Base-by-base conservation (phyloP, 176 grass and related monocot genomes). In the Tuctoria greenei region DNA sequence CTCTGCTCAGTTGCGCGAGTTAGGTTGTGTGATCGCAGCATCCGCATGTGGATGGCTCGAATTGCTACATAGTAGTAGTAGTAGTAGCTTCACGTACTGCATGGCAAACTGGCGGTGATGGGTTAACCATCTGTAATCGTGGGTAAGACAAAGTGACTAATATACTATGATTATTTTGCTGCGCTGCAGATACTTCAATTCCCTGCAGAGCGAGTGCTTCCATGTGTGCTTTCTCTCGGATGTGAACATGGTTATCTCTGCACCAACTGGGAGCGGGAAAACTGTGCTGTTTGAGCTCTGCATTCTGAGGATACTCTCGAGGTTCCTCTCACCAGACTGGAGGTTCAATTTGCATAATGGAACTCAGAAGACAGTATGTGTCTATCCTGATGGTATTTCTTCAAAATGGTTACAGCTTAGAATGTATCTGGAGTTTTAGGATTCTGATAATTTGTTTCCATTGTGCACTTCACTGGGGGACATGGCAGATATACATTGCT, bases 271-370 rank as follows among this genome's bases (percentile, higher is more conserved):
- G 50, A 97, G 95, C 50, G 95, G 95, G 15, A 97, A 97, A 73
- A 97, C 95, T 6, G 91, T 89, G 68, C 83, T 97, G 16, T 97
- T 97, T 72, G 86, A 97, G 79, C 95, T 97, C 64, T 97, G 91
- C 79, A 93, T 97, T 79, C 62, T 97, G 62, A 85, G 95, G 79
- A 86, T 92, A 66, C 79, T 97, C 73, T 97, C 86, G 1, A 89
- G 86, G 71, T 97, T 93, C 76, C 86, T 97, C 69, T 89, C 86
- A 66, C 66, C 75, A 68, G 91, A 97, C 18, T 85, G 76, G 51
- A 93, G 83, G 52, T 93, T 97, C 74, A 85, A 78, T 84, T 78
- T 89, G 65, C 43, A 81, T 7, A 88, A 90, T 82, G 95, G 95
- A 71, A 85, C 85, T 49, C 79, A 88, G n/a, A 97, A 97, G 87